Evolutionary conservation across 1,284 basidiomycete genomes (phyloP), one percentile per base, ranked within the genome.

Genomic region (Chalciporus sp.): DNA sequence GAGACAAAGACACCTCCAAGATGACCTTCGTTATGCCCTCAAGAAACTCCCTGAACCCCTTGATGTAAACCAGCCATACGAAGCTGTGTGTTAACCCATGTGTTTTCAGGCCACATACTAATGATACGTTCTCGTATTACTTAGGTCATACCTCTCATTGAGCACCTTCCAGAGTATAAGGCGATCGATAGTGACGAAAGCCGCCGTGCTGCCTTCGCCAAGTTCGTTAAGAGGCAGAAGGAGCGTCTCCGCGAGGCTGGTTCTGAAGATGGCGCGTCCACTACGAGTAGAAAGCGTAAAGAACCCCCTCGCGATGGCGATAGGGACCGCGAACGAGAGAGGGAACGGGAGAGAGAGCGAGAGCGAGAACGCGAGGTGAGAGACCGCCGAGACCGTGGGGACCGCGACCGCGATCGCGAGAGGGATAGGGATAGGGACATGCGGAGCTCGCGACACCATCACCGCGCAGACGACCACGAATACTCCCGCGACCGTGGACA

Each of bases 11-110:
- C 91, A 97, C 69, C 74, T 92, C 53, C 93, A 97, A 65, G 96
- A 99, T 68, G 97, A 99, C 66, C 78, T 99, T 33, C 89, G 97
- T 4, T 98, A 98, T 71, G 97, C 95, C 0, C 79, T 98, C 58
- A 95, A 93, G 74, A 95, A 96, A 66, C 76, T 96, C 5, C 73
- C 90, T 1, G 88, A 94, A 33, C 81, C 90, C 1, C 73, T 96
- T 42, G 90, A 94, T 58, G 65, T 94, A 41, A 85, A 76, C 23
- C 70, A 86, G 55, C 69, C 86, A 0, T 97, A 88, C 64, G 94
- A 96, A 63, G 84, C 90, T 58, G 92, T 91, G 61, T 54, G 81
- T 72, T 35, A 40, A 20, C 42, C 42, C 17, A 58, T 31, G 7
- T 45, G 11, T 27, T 5, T 47, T 11, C 8, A 12, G 28, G 16